These are phyloP conservation scores for Cymodocea nodosa DNA, from an alignment of 116 monocot species.

Conservation along the genomic window DNA sequence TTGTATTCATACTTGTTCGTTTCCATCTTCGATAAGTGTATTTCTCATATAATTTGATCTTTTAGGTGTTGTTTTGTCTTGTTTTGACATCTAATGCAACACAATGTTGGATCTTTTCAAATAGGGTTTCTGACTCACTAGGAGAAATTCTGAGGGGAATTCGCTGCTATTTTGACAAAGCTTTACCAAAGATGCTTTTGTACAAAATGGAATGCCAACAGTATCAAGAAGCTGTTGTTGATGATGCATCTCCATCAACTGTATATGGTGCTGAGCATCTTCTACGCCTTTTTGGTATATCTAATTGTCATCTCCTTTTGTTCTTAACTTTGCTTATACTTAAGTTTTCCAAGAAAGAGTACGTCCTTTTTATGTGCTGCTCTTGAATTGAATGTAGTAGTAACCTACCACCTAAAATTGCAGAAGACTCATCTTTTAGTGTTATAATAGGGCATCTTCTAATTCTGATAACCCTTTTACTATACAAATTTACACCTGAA, in stretches of 20 bases:
- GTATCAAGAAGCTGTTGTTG: slow-evolving; percentile 54
- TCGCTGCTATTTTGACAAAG: slow-evolving; percentile 95
- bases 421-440: too few species aligned
- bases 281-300: slow-evolving; percentile 85
- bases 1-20: too few species aligned
- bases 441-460: too few species aligned
- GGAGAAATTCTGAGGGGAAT: slow-evolving; percentile 84
- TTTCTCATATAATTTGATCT: background rate
- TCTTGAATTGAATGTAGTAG: too few species aligned
- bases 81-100: background rate
- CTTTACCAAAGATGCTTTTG: slow-evolving; percentile 66
- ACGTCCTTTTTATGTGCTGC: background rate
- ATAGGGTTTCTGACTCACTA: slow-evolving; percentile 70
- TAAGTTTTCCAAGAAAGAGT: background rate
- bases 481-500: too few species aligned
- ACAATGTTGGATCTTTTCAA: background rate
- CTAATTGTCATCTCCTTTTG: background rate
- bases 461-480: too few species aligned
- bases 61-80: too few species aligned
- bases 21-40: background rate
- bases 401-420: too few species aligned
- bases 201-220: slow-evolving; percentile 89
- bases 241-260: slow-evolving; percentile 71
- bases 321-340: background rate
- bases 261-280: slow-evolving; percentile 97